These are phyloP conservation scores for Hibiscus tridactylites DNA, from an alignment of 345 rosid genomes.

Conservation along the genomic window DNA sequence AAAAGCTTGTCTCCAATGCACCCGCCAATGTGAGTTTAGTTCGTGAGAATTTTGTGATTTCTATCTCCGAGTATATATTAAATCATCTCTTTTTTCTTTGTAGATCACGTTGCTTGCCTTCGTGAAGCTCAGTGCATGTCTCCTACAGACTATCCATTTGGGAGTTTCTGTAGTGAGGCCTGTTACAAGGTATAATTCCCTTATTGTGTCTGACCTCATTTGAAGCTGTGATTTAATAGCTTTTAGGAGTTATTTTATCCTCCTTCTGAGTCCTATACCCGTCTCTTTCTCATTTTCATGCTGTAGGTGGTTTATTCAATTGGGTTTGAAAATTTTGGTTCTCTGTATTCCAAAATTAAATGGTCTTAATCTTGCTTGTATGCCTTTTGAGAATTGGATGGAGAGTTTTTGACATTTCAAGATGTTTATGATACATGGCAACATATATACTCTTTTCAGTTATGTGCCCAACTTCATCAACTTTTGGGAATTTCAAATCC, in stretches of 20 bases:
- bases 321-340: not conserved
- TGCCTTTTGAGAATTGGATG: not conserved
- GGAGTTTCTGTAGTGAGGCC: slow-evolving; percentile 36
- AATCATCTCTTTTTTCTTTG: not conserved
- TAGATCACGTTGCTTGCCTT: slow-evolving; percentile 45
- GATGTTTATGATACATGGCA: not conserved
- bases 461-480: slow-evolving; percentile 27
- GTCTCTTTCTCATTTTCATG: slow-evolving; percentile 1
- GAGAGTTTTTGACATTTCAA: not conserved
- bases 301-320: slow-evolving; percentile 2
- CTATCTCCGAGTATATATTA: not conserved
- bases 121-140: slow-evolving; percentile 10
- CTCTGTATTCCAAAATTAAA: not conserved
- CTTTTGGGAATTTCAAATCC: slow-evolving; percentile 46
- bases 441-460: slow-evolving; percentile 13
- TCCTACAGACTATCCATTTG: slow-evolving; percentile 8
- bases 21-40: slow-evolving; percentile 31
- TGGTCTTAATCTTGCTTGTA: slow-evolving; percentile 1
- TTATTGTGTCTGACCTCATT: not conserved
- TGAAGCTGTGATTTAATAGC: slow-evolving; percentile 9
- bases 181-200: slow-evolving; percentile 34
- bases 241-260: slow-evolving; percentile 1
- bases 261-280: not conserved
- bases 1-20: slow-evolving; percentile 38
- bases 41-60: not conserved